Base-by-base conservation (phyloP, 2,329 filamentous ascomycete species). In the Fusarium drepaniforme region DNA sequence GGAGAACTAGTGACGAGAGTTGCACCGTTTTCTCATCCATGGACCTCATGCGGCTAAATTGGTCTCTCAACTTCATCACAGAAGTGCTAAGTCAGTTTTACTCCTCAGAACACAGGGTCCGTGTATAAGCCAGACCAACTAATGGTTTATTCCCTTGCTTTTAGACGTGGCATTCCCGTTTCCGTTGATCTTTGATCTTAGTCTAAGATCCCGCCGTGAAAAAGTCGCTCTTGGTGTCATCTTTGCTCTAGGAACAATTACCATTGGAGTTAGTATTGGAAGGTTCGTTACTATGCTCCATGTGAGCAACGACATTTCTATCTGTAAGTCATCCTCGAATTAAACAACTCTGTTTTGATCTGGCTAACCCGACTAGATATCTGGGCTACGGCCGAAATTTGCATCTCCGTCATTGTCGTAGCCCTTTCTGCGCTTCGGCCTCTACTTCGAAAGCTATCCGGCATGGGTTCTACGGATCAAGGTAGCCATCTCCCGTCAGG, bases 131-230 rank as follows among this genome's bases (percentile, higher is more conserved):
- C 4, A 16, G 4, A 13, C 15, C 18, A 25, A 25, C 21, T 46
- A 46, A 46, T 15, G 6, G 5, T 46, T 15, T 23, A 6, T 23
- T 44, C 12, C 21, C 9, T 46, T 12, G 25, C 4, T 8, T 4
- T 16, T 25, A 78, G 77, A 78, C 13, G 71, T 78, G 15, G 23
- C 56, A 8, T 78, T 72, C 21, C 77, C 77, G 0, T 78, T 77
- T 18, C 77, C 77, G 0, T 66, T 79, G 4, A 57, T 79, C 1
- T 35, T 56, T 7, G 66, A 72, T 15, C 60, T 79, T 3, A 75
- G 70, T 13, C 67, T 78, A 3, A 57, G 61, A 33, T 74, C 64
- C 8, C 67, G 42, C 8, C 62, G 74, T 9, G 77, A 79, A 40
- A 78, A 77, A n/a, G 46, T 79, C 4, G 74, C 73, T 1, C 62